phyloP scores from a whole-genome alignment of 2,329 filamentous ascomycete species.

The Botrytis byssoidea region DNA sequence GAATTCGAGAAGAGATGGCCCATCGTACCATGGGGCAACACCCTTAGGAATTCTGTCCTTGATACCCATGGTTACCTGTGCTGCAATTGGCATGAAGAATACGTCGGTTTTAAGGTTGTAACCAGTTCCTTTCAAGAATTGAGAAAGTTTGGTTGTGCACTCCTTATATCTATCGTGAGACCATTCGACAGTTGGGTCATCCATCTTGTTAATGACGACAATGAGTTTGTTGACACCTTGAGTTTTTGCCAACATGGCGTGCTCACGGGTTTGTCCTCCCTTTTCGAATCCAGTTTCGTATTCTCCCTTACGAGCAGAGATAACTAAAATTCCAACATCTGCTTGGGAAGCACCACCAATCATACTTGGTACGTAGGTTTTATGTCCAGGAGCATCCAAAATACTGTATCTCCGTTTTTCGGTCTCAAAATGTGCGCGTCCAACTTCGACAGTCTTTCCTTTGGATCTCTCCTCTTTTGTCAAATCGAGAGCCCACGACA shows the following conservation, averaged over 20 bases:
- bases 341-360: constrained; percentile 93
- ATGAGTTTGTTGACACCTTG: constrained; percentile 97
- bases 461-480: constrained; percentile 95
- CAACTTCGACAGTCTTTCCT: constrained; percentile 97
- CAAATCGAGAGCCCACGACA: constrained; percentile 96
- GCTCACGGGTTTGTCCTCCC: constrained; percentile 95
- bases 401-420: constrained; percentile 96
- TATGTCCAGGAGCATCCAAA: constrained; percentile 94
- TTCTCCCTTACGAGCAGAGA: constrained; percentile 94
- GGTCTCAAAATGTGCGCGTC: constrained; percentile 93
- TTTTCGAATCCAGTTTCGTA: constrained; percentile 98
- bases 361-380: constrained; percentile 98
- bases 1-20: constrained; percentile 89
- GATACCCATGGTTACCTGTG: constrained; percentile 81
- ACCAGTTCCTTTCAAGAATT: constrained; percentile 87
- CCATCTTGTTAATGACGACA: constrained; percentile 99
- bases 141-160: constrained; percentile 82
- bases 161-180: constrained; percentile 89
- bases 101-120: constrained; percentile 95
- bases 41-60: constrained; percentile 81
- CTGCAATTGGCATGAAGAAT: constrained; percentile 93
- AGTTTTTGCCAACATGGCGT: constrained; percentile 96
- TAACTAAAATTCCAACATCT: constrained; percentile 92
- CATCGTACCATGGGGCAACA: constrained; percentile 78
- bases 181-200: constrained; percentile 95